A percentile compares a stretch with the other conserved stretches of the same genome.
Conservation (phyloP, 139 green algal genomes). For the Yamagishiella unicocca region DNA sequence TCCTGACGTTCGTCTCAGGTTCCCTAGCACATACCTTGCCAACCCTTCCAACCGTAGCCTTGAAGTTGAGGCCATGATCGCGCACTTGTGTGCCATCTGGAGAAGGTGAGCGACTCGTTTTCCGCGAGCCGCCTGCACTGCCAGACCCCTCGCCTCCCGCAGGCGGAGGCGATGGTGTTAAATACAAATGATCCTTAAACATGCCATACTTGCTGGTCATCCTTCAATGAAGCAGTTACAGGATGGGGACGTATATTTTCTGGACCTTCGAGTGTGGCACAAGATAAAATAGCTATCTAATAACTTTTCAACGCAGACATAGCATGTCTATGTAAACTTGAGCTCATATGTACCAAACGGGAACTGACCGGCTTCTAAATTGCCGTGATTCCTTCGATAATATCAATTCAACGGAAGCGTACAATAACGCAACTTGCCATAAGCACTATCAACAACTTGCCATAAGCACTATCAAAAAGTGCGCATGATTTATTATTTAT, state of each 20-base stretch:
- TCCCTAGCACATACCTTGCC: constrained; percentile 57
- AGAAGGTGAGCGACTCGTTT: background rate
- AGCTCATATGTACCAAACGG: no score
- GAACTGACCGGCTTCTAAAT: background rate
- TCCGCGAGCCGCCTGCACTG: background rate
- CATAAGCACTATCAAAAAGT: no score
- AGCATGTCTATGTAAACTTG: background rate
- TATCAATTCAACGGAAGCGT: background rate
- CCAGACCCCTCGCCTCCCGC: background rate
- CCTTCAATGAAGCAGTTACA: background rate
- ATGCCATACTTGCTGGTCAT: constrained; percentile 63
- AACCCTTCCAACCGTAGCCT: constrained; percentile 23
- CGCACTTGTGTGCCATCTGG: constrained; percentile 16
- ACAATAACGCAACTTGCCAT: no score
- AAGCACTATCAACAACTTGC: no score
- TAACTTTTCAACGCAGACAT: background rate
- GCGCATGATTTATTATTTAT: no score
- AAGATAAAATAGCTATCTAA: background rate
- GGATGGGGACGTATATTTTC: background rate
- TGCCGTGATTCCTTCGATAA: constrained; percentile 16
- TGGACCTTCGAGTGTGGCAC: background rate
- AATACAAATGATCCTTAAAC: constrained; percentile 57
- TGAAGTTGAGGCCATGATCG: constrained; percentile 66
- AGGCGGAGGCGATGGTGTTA: constrained; percentile 17
- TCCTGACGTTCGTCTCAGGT: no score